Percentiles rank a stretch among this genome's conserved stretches.
phyloP scores from a whole-genome alignment of 495 filamentous ascomycete genomes.

The Annulohypoxylon moriforme region DNA sequence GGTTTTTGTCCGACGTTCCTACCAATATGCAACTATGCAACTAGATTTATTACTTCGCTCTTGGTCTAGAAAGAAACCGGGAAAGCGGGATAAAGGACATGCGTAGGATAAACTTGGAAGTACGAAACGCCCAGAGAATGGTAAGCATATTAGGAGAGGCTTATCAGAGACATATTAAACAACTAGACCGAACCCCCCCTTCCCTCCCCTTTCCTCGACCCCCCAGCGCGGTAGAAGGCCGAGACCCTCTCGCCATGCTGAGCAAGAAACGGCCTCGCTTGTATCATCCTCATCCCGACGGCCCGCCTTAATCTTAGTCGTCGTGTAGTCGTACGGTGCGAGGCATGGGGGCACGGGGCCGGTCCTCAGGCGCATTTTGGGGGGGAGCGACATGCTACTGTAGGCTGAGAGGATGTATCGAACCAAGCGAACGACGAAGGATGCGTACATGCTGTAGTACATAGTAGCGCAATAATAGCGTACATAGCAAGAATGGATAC shows the following conservation, averaged over 20 bases:
- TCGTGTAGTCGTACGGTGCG: slow-evolving; percentile 42
- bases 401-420: slow-evolving; percentile 11
- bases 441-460: background rate
- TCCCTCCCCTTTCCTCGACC: background rate
- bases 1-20: slow-evolving; percentile 21
- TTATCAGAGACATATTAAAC: background rate
- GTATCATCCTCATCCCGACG: slow-evolving; percentile 33
- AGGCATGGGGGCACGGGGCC: slow-evolving; percentile 30
- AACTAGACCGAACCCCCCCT: background rate
- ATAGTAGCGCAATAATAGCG: too few species aligned
- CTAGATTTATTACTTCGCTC: slow-evolving; percentile 23
- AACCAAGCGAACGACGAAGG: background rate
- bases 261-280: slow-evolving; percentile 32
- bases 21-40: slow-evolving; percentile 10
- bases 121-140: slow-evolving; percentile 18
- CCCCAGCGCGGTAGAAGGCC: slow-evolving; percentile 22
- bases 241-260: slow-evolving; percentile 22
- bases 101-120: slow-evolving; percentile 36
- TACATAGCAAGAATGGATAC: background rate
- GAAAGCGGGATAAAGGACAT: slow-evolving; percentile 36
- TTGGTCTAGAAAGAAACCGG: slow-evolving; percentile 31
- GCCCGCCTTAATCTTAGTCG: slow-evolving; percentile 39
- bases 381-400: background rate
- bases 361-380: background rate
- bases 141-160: background rate